Base-by-base conservation (phyloP, 306 rosid genomes). In the Elaeagnus macrophylla region DNA sequence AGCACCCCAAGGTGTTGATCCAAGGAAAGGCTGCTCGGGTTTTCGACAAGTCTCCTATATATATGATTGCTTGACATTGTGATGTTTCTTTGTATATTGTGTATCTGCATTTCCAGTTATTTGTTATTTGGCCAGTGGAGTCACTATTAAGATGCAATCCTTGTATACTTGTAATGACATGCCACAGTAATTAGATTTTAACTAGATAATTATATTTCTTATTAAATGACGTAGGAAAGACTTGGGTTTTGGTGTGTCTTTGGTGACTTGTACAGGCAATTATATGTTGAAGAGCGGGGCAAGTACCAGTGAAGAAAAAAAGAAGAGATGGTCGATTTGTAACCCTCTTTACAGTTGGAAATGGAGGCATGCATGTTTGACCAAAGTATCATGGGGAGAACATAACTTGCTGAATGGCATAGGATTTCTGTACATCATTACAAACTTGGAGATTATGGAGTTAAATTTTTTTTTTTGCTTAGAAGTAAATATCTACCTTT, bases 341-440 rank as follows among this genome's bases (percentile, higher is more conserved):
- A 36, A 87, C 95, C 66, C 81, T 87, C 64, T 91, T 91, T 66
- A 91, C 96, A 0, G 99, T 91, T 69, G 99, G 96, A 60, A 91
- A 96, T 0, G 99, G 96, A n/a, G 99, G 95, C 56, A 71, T n/a
- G n/a, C n/a, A n/a, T 84, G 95, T 87, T 48, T 70, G 99, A 91
- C 71, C 99, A 91, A 71, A 83, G 99, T 75, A 62, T 60, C 62
- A 15, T 39, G 42, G 81, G n/a, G 79, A 42, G 56, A 73, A 60
- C 64, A 60, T 57, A 89, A 76, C 75, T 54, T 80, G 85, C 77
- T 38, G 96, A 91, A 57, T 91, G 95, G 99, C 99, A 91, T 77
- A 77, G 96, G 64, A 57, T 91, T 73, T 94, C 94, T 51, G 95
- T 91, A 67, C 96, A 91, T 74, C 84, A 80, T 73, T 89, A 87